Evolutionary conservation across 768 basidiomycete species (phyloP).

Genomic region (Tricholoma hemisulphureum): DNA sequence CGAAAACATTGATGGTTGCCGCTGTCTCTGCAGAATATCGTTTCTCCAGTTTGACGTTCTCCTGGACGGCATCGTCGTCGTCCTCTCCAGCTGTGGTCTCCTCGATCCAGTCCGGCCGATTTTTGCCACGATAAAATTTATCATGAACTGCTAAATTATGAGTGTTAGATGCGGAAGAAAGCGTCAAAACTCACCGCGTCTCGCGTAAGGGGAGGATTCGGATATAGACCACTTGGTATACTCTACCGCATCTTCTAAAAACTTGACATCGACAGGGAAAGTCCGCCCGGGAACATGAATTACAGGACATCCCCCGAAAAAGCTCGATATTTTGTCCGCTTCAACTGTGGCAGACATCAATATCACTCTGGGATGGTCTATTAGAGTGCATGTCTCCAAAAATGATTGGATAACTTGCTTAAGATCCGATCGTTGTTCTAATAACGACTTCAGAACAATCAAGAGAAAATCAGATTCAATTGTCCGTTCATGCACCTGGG

Average conservation of each 20-base stretch:
- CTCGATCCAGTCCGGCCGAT: constrained; percentile 76
- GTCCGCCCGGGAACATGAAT: constrained; percentile 92
- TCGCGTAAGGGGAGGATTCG: constrained; percentile 79
- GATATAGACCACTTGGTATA: constrained; percentile 73
- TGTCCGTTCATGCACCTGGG: constrained; percentile 88
- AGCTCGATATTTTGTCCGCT: constrained; percentile 82
- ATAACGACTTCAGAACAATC: constrained; percentile 84
- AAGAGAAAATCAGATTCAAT: constrained; percentile 98
- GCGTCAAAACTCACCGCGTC: constrained; percentile 48
- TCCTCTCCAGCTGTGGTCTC: constrained; percentile 59
- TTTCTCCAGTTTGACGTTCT: constrained; percentile 61
- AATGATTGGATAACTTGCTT: constrained; percentile 48
- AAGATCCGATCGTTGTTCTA: constrained; percentile 75
- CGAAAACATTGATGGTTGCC: constrained; percentile 77
- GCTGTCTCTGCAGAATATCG: constrained; percentile 78
- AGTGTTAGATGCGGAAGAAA: constrained; percentile 3
- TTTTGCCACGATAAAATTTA: constrained; percentile 63
- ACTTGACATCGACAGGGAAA: constrained; percentile 85
- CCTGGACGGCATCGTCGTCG: constrained; percentile 54
- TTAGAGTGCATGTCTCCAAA: background rate
- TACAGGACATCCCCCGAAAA: constrained; percentile 83
- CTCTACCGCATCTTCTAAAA: constrained; percentile 90
- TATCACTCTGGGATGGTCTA: constrained; percentile 57
- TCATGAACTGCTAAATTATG: constrained; percentile 46
- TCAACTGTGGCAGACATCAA: constrained; percentile 98